Conservation (phyloP, 2,329 filamentous ascomycete genomes). For the Metarhizium humberi region DNA sequence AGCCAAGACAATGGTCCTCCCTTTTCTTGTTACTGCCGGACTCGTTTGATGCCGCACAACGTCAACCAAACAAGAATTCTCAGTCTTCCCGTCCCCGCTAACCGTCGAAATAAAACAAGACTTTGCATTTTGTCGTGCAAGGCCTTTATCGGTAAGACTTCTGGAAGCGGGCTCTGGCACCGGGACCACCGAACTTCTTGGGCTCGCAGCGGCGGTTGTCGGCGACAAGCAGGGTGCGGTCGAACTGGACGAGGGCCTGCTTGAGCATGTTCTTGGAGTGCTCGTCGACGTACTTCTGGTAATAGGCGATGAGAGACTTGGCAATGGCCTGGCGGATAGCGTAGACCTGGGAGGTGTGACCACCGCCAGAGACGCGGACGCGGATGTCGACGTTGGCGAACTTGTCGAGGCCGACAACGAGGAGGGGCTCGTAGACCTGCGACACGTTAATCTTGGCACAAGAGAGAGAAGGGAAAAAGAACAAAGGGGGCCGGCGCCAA, state of each 20-base stretch:
- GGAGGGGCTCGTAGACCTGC: conserved; percentile 94
- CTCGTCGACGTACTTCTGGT: conserved; percentile 99
- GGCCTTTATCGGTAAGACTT: conserved; percentile 92
- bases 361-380: conserved; percentile 91
- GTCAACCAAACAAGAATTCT: neutral
- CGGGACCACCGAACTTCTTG: conserved; percentile 94
- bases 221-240: conserved; percentile 94
- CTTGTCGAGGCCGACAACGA: conserved; percentile 96
- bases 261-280: conserved; percentile 99
- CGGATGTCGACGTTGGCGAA: conserved; percentile 96
- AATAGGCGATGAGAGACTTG: conserved; percentile 73
- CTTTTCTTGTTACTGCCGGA: neutral
- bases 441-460: neutral
- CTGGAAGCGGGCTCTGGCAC: conserved; percentile 95
- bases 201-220: conserved; percentile 99
- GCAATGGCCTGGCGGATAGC: conserved; percentile 98
- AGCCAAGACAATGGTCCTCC: neutral
- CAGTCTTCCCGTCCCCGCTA: neutral
- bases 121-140: neutral
- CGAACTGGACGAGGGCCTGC: conserved; percentile 91
- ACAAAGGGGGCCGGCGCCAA: neutral
- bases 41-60: neutral
- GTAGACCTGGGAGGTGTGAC: conserved; percentile 95
- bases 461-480: neutral
- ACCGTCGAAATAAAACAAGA: conserved; percentile 3